Evolutionary conservation across 768 basidiomycete species (phyloP).

Genomic region (Cytidiella melzeri): DNA sequence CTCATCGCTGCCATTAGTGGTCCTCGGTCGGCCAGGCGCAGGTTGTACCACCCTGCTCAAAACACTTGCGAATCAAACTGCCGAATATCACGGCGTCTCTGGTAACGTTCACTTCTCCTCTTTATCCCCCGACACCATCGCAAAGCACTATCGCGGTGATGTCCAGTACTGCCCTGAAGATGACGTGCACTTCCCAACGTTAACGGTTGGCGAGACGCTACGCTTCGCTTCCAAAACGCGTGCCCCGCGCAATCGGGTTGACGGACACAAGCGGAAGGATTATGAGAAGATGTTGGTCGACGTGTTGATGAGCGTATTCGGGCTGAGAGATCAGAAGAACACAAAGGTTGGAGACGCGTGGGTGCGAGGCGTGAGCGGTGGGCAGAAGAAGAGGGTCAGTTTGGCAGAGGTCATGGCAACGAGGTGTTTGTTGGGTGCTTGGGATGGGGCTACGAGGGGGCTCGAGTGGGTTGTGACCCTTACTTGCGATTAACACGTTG

Average conservation of each 20-base stretch:
- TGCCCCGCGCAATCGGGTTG: slow-evolving; percentile 51
- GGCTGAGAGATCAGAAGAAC: slow-evolving; percentile 62
- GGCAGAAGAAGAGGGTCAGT: slow-evolving; percentile 77
- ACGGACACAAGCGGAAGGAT: slow-evolving; percentile 35
- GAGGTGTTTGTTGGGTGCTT: slow-evolving; percentile 55
- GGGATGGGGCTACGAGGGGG: slow-evolving; percentile 66
- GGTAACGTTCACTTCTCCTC: slow-evolving; percentile 77
- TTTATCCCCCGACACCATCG: slow-evolving; percentile 57
- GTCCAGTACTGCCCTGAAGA: slow-evolving; percentile 80
- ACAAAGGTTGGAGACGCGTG: slow-evolving; percentile 76
- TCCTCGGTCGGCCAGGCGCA: slow-evolving; percentile 79
- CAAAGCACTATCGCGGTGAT: slow-evolving; percentile 67
- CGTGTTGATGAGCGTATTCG: slow-evolving; percentile 62
- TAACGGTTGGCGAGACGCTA: slow-evolving; percentile 76
- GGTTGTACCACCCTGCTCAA: slow-evolving; percentile 86
- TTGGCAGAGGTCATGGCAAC: slow-evolving; percentile 66
- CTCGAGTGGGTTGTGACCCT: slow-evolving; percentile 28
- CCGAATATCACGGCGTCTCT: slow-evolving; percentile 58
- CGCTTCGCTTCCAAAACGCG: slow-evolving; percentile 63
- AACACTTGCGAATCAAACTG: slow-evolving; percentile 67
- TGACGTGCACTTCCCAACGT: slow-evolving; percentile 79
- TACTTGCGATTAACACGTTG: background rate
- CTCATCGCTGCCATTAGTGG: slow-evolving; percentile 41
- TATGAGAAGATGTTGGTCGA: slow-evolving; percentile 42
- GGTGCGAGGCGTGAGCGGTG: slow-evolving; percentile 69